Evolutionary conservation across 148 eudicot genomes (phyloP).

Genomic region (Euryodendron excelsum): DNA sequence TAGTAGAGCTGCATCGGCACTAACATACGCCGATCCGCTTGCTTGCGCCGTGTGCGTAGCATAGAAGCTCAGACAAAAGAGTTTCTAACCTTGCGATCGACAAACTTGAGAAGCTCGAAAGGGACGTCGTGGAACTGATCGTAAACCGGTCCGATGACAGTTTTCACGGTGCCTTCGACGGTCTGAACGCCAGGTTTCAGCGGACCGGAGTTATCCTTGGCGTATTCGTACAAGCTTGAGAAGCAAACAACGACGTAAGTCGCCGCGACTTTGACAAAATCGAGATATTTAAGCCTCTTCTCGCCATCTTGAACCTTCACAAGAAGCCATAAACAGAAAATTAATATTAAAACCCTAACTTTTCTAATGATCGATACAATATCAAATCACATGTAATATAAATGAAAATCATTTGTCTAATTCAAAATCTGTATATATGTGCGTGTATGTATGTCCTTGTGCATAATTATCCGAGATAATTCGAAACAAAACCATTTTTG

Average conservation of each 20-base stretch:
- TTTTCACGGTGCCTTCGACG: constrained; percentile 37
- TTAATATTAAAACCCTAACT: not conserved
- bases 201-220: constrained; percentile 45
- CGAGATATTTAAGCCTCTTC: constrained; percentile 40
- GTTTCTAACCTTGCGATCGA: constrained; percentile 41
- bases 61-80: too few species aligned
- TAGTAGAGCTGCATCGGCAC: too few species aligned
- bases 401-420: not conserved
- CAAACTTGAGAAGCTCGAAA: constrained; percentile 36
- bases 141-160: constrained; percentile 45
- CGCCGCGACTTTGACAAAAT: constrained; percentile 41
- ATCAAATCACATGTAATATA: not conserved
- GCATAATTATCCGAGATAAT: not conserved
- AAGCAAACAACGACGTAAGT: constrained; percentile 34
- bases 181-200: constrained; percentile 41
- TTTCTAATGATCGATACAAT: not conserved
- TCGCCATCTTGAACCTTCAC: constrained; percentile 34
- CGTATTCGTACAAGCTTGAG: constrained; percentile 34
- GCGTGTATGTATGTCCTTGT: too few species aligned
- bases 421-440: too few species aligned
- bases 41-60: too few species aligned
- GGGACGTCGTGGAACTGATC: constrained; percentile 47
- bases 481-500: too few species aligned
- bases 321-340: not conserved
- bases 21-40: too few species aligned